Base-by-base conservation (phyloP, 257 asterid genomes). In the Scutellaria minor region DNA sequence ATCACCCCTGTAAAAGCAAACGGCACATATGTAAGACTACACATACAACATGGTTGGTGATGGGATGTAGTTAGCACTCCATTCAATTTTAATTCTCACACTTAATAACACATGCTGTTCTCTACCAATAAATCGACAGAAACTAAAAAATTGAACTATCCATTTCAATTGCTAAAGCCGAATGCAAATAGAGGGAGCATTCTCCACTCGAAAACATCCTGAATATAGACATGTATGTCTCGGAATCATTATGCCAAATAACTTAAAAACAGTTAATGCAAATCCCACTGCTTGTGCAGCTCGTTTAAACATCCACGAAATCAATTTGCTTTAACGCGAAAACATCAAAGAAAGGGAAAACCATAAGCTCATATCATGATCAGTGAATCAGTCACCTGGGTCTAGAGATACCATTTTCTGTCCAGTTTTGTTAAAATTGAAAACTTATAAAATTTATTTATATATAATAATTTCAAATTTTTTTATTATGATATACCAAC, bases 381-480 rank as follows among this genome's bases (percentile, higher is more conserved):
- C 12, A 44, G 48, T 7, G 48, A 10, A 35, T 5, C 13, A 46
- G 37, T 77, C 62, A 89, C 98, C 98, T 91, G 89, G 91, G 95
- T 66, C 88, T 93, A 71, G 96, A 83, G 74, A 77, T 50, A 77
- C 96, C 98, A 7, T 93, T 91, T 81, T 89, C 65, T 88, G 86
- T 44, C 97, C 98, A 66, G 89, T 79, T 73, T 64, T 88, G 3
- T 18, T 18, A 18, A 18, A 18, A 18, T 18, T 18, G 18, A 18
- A 18, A 18, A 18, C 18, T 18, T 0, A 18, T 18, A 18, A 18
- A 18, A 18, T 18, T 18, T 18, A 18, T 18, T 18, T 18, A 18
- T 18, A 18, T 18, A 18, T 18, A 18, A 18, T 18, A 18, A 18
- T 18, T 18, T 18, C 18, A 18, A 18, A 0, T 18, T 18, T 18